Percentiles rank a stretch among this genome's conserved stretches.
Conservation (phyloP, 2,329 filamentous ascomycete species). For the Cladophialophora psammophila region DNA sequence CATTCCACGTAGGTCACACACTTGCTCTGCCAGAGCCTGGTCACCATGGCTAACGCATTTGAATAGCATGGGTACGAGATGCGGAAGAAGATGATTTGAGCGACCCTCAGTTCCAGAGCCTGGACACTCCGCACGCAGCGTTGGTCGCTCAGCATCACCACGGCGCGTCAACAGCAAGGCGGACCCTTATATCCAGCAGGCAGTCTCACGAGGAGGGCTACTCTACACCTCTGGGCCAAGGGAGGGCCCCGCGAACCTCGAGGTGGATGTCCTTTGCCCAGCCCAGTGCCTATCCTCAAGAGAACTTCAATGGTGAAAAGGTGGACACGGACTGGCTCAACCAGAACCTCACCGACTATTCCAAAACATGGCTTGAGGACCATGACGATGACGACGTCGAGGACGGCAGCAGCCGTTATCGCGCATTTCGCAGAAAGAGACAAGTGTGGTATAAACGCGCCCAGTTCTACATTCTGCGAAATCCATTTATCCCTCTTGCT, state of each 20-base stretch:
- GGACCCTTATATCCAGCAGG: constrained; percentile 33
- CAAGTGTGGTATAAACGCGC: constrained; percentile 65
- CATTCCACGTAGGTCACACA: constrained; percentile 31
- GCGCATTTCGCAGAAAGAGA: constrained; percentile 59
- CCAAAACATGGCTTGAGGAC: constrained; percentile 61
- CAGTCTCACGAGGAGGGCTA: constrained; percentile 24
- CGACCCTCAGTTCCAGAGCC: constrained; percentile 45
- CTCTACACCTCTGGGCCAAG: constrained; percentile 27
- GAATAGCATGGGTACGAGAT: constrained; percentile 52
- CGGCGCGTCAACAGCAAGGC: constrained; percentile 47
- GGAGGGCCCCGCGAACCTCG: constrained; percentile 48
- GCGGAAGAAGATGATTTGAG: constrained; percentile 51
- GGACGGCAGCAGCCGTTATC: constrained; percentile 56
- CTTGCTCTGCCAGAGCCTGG: background rate
- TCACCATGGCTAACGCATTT: background rate
- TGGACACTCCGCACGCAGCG: constrained; percentile 50
- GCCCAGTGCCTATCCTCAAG: constrained; percentile 52
- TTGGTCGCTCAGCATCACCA: constrained; percentile 57
- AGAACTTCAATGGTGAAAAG: constrained; percentile 48
- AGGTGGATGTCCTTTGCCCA: constrained; percentile 57
- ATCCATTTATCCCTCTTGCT: constrained; percentile 82
- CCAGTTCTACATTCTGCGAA: constrained; percentile 74
- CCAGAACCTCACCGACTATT: constrained; percentile 54
- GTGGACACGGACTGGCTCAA: constrained; percentile 57
- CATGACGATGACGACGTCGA: constrained; percentile 58